A percentile compares a stretch with the other conserved stretches of the same genome.
Conservation (phyloP, 805 yeast genomes). For the Maudiozyma turicensis region DNA sequence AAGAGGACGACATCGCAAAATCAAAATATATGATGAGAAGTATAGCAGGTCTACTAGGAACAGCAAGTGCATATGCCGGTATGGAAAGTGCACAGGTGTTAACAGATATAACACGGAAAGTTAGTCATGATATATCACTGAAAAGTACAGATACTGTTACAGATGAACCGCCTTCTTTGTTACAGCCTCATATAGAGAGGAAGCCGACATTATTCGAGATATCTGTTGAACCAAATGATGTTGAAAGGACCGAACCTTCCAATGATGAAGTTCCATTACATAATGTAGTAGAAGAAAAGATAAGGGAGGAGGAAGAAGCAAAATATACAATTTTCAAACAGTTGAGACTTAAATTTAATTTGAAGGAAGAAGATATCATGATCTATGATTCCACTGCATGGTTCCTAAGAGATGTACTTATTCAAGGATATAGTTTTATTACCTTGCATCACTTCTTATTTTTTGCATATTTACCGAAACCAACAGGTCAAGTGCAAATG, state of each 20-base stretch:
- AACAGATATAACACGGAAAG: conserved; percentile 11
- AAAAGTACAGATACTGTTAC: conserved; percentile 6
- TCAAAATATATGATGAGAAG: conserved; percentile 41
- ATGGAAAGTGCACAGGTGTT: conserved; percentile 21
- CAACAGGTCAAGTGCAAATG: conserved; percentile 32
- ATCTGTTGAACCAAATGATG: conserved; percentile 8
- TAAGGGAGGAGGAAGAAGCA: not conserved
- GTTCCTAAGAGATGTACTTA: conserved; percentile 69
- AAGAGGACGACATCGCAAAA: conserved; percentile 27
- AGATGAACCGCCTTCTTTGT: not conserved
- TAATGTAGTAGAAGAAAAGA: not conserved
- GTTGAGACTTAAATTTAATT: conserved; percentile 26
- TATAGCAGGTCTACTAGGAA: conserved; percentile 45
- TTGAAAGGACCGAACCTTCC: not conserved
- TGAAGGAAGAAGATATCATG: conserved; percentile 48
- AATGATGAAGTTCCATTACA: not conserved
- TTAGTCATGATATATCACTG: not conserved
- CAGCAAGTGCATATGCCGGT: conserved; percentile 45
- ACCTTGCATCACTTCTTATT: conserved; percentile 59
- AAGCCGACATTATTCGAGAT: conserved; percentile 16
- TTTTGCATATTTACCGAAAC: conserved; percentile 67
- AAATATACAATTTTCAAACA: not conserved
- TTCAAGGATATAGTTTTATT: conserved; percentile 78
- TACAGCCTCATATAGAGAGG: conserved; percentile 1
- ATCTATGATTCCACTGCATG: conserved; percentile 63